Evolutionary conservation across 164 flowering plant species (phyloP).

Genomic region (Vitis amurensis): DNA sequence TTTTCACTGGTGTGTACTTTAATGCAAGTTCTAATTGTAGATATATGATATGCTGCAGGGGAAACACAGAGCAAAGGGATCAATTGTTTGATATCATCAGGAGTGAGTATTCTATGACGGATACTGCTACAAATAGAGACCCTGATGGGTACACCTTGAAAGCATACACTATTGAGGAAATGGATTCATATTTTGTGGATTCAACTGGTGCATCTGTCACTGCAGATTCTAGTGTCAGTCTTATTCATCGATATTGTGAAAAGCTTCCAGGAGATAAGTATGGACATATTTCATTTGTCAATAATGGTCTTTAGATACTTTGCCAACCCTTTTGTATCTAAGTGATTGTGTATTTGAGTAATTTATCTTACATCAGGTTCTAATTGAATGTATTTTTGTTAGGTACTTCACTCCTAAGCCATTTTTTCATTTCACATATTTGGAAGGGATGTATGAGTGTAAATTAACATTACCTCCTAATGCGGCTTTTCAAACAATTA

Average conservation of each 20-base stretch:
- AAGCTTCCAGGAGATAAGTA: conserved; percentile 82
- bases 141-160: conserved; percentile 31
- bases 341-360: not conserved
- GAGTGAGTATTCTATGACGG: conserved; percentile 64
- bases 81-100: conserved; percentile 56
- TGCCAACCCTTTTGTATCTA: not conserved
- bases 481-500: conserved; percentile 60
- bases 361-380: not conserved
- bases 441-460: conserved; percentile 44
- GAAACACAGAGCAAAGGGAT: conserved; percentile 64
- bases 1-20: not conserved
- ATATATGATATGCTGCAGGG: conserved; percentile 45
- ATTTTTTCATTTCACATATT: conserved; percentile 32
- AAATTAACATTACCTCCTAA: conserved; percentile 64
- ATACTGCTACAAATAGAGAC: conserved; percentile 55
- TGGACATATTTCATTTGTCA: conserved; percentile 6
- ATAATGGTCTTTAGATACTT: not conserved
- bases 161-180: conserved; percentile 29
- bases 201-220: conserved; percentile 77
- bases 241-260: conserved; percentile 62
- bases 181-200: conserved; percentile 48
- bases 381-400: conserved; percentile 8
- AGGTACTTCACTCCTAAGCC: conserved; percentile 72
- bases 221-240: conserved; percentile 65
- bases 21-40: not conserved